Base-by-base conservation (phyloP, 1,284 basidiomycete species). In the Leccinum laetum region DNA sequence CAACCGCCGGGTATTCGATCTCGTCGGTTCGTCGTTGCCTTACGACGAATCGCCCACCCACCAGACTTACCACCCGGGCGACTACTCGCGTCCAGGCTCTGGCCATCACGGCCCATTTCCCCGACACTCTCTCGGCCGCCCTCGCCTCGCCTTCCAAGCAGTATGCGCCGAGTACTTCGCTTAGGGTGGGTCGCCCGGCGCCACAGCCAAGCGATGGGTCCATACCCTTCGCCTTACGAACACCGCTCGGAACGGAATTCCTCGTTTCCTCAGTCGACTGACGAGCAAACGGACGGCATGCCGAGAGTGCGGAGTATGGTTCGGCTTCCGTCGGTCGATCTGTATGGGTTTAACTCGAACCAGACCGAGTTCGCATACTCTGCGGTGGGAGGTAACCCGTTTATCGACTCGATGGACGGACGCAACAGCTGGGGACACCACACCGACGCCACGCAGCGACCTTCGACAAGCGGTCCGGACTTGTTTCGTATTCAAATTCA, bases 131-230 rank as follows among this genome's bases (percentile, higher is more conserved):
- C 85, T 21, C 85, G 88, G 5, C 89, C 89, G 1, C 82, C 26
- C 26, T 26, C 26, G 26, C 26, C 1, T 90, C 89, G 0, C 89
- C 88, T 69, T 81, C 84, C 13, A 83, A 80, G 64, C 77, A 77
- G 59, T 89, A 87, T 71, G 78, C 80, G 46, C 73, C 81, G 2
- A 79, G 77, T 6, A 79, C 78, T 60, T 85, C 86, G 13, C 76
- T 91, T 56, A 88, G 89, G 75, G 83, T 93, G 37, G 85, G 91
- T 37, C 83, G 91, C 83, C 58, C 82, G 91, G 53, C 83, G 91
- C 64, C 92, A 93, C 78, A 91, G 90, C 72, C 92, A 93, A 74
- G 92, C 91, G 0, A 88, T 92, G 83, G 90, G 87, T 69, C 92
- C 92, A 11, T 93, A 93, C 75, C 92, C 91, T 10, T 88, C 85